Base-by-base conservation (phyloP, 2,329 filamentous ascomycete species). In the Fusarium camptoceras region DNA sequence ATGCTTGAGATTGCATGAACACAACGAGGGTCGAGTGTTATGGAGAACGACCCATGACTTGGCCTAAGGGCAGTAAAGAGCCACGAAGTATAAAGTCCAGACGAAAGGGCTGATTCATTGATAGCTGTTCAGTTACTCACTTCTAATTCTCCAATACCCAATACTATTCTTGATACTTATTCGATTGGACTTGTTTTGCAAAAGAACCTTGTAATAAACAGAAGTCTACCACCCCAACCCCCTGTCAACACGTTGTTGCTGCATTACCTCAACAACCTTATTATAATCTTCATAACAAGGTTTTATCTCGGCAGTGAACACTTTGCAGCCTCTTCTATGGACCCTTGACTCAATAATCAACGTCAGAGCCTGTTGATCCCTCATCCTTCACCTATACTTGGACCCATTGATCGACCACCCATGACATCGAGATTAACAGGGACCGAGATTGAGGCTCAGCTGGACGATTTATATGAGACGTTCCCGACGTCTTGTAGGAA, bases 301-400 rank as follows among this genome's bases (percentile, higher is more conserved):
- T 39, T 43, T 39, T 14, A 4, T 56, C 24, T 42, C 14, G 47
- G 30, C 30, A 34, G 16, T 24, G 49, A 22, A 41, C 34, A 20
- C n/a, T 53, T 16, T 20, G 10, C 49, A 18, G 16, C 34, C 49
- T 42, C 46, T 66, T 51, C 44, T 68, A 59, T 57, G 41, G 46
- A 44, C 49, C 55, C 49, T 55, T 41, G 62, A 68, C 60, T 70
- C 42, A 71, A 63, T 31, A 56, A 44, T 27, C 28, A 60, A 71
- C 68, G 68, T 71, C 68, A 70, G 64, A 68, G 54, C 25, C 22
- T 71, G 68, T 60, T 70, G 68, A 71, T 70, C 68, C 39, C 25
- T 28, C 39, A 44, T 34, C 48, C 28, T 53, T 47, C 34, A 67
- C 43, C 57, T 58, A 46, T 51, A 53, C 27, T 14, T 24, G 34